Evolutionary conservation across 208 protist species (phyloP).

Genomic region (Naegleria gruberi): DNA sequence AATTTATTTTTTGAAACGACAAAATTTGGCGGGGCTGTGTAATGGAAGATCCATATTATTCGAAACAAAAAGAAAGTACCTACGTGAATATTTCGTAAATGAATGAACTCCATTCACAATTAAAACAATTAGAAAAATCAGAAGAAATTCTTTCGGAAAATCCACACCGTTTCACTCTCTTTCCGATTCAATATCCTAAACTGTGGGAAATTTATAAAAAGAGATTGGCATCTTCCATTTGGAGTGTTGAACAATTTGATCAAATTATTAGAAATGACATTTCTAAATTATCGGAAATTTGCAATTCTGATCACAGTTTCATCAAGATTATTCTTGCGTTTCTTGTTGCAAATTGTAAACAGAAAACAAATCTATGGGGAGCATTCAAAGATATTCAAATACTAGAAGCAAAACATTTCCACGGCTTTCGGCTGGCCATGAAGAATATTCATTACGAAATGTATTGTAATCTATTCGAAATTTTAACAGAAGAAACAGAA

Average conservation of each 20-base stretch:
- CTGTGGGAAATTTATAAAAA: conserved; percentile 99
- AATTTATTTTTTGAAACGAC: too few relatives aligned
- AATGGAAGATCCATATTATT: too few relatives aligned
- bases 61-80: too few relatives aligned
- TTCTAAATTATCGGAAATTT: too few relatives aligned
- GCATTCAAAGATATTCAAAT: conserved; percentile 95
- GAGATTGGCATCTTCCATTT: conserved; percentile 84
- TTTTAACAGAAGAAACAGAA: conserved; percentile 82
- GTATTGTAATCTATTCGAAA: conserved; percentile 83
- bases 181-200: conserved; percentile 91
- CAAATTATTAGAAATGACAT: conserved; percentile 68
- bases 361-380: conserved; percentile 91
- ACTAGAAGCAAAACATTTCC: conserved; percentile 93
- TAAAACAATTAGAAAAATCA: too few relatives aligned
- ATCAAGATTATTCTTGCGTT: conserved; percentile 97
- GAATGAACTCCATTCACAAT: too few relatives aligned
- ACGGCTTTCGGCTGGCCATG: conserved; percentile 97
- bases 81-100: too few relatives aligned
- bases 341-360: conserved; percentile 98
- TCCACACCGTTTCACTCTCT: conserved; percentile 91
- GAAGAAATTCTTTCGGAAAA: too few relatives aligned
- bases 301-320: conserved; percentile 94
- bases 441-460: conserved; percentile 97
- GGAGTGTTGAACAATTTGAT: conserved; percentile 97
- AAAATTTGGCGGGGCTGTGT: too few relatives aligned